These are phyloP conservation scores for Marsdenia floribunda DNA, from an alignment of 257 asterid species.

Conservation along the genomic window DNA sequence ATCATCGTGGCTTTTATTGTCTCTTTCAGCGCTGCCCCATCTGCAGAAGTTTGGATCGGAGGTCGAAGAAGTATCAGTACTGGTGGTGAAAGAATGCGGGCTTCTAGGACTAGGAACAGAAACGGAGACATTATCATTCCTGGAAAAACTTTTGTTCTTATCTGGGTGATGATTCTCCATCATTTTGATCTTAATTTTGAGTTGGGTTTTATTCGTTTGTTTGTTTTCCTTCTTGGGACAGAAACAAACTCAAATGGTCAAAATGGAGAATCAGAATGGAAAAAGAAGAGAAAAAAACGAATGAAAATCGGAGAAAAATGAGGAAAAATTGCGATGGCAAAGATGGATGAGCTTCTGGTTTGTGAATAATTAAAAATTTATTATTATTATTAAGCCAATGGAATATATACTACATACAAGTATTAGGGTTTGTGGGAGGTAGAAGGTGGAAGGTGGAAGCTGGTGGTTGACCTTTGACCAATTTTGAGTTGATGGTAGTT, in stretches of 20 bases:
- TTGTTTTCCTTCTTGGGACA: too few relatives aligned
- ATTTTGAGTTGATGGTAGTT: conserved; percentile 4
- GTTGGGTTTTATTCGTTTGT: too few relatives aligned
- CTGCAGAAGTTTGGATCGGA: neutral
- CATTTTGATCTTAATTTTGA: neutral
- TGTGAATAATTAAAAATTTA: neutral
- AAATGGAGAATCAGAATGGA: neutral
- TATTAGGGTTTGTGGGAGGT: conserved; percentile 15
- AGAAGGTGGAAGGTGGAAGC: conserved; percentile 36
- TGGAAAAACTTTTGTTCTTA: conserved; percentile 23
- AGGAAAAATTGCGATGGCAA: neutral
- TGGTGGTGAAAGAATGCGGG: neutral
- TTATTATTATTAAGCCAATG: neutral
- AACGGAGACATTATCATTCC: neutral
- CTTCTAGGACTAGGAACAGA: neutral
- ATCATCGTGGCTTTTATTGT: neutral
- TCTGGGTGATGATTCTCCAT: conserved; percentile 37
- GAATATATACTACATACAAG: neutral
- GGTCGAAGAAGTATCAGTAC: neutral
- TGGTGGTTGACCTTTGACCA: conserved; percentile 26
- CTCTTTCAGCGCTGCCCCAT: neutral
- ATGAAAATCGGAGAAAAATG: neutral
- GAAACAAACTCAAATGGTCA: too few relatives aligned
- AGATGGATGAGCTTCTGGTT: neutral
- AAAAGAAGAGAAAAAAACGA: neutral